Percentiles rank a stretch among this genome's conserved stretches.
Conservation (phyloP, 2,329 filamentous ascomycete genomes). For the Ophiostoma tasmaniense region DNA sequence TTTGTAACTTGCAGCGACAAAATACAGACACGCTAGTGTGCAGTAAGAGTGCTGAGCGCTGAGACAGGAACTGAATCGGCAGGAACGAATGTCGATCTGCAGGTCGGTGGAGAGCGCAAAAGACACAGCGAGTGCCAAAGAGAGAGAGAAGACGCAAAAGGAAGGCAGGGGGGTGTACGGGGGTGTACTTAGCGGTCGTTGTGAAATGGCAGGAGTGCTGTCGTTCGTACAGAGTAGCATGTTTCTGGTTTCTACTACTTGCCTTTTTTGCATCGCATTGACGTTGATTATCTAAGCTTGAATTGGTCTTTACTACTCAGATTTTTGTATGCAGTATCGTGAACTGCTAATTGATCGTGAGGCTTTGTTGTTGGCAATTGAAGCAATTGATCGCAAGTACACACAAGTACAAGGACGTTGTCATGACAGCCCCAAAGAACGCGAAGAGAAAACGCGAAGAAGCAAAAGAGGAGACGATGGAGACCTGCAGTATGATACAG, state of each 20-base stretch:
- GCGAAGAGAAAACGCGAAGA: not conserved
- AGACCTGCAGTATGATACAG: conserved; percentile 5
- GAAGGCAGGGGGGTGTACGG: not conserved
- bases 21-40: not conserved
- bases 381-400: not conserved
- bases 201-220: not conserved
- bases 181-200: not conserved
- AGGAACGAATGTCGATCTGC: conserved; percentile 8
- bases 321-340: too few relatives aligned
- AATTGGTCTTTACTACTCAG: not conserved
- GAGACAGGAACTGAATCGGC: conserved; percentile 6
- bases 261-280: not conserved
- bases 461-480: not conserved
- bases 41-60: not conserved
- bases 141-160: not conserved
- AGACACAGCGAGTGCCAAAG: not conserved
- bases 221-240: too few relatives aligned
- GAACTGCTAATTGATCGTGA: too few relatives aligned
- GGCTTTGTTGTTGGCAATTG: not conserved
- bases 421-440: not conserved
- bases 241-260: not conserved
- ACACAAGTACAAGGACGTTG: not conserved
- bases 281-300: not conserved
- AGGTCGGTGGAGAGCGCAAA: conserved; percentile 2
- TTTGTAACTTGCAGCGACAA: not conserved